Conservation (phyloP, 73 alveolate genomes). For the Paraurostyla sp. region DNA sequence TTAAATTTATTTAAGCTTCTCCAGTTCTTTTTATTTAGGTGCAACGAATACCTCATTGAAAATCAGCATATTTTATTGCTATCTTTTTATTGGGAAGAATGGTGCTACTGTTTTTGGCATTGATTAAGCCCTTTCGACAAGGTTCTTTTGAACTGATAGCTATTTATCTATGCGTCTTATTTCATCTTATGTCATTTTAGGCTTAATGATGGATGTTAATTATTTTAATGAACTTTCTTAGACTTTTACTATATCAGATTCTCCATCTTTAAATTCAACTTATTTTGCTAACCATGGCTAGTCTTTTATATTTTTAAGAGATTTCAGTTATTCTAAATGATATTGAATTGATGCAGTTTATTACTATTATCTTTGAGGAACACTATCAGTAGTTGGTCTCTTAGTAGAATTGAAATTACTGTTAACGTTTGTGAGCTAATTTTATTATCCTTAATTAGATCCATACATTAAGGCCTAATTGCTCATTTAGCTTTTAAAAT, state of each 20-base stretch:
- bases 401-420: not conserved
- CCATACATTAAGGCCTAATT: not conserved
- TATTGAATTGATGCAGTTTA: not conserved
- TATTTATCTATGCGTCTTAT: constrained; percentile 12
- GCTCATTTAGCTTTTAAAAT: not conserved
- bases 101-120: constrained; percentile 47
- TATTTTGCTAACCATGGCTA: not conserved
- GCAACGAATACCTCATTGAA: constrained; percentile 64
- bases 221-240: constrained; percentile 39
- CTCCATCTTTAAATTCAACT: constrained; percentile 31
- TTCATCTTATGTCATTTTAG: constrained; percentile 31
- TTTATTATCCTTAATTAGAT: not conserved
- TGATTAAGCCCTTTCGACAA: constrained; percentile 34
- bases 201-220: constrained; percentile 45
- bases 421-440: not conserved
- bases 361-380: not conserved
- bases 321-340: constrained; percentile 22
- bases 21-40: constrained; percentile 70
- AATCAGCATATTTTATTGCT: constrained; percentile 14
- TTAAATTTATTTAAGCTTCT: constrained; percentile 25
- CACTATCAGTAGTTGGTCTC: constrained; percentile 43
- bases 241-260: constrained; percentile 47
- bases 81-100: constrained; percentile 39
- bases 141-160: not conserved
- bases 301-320: not conserved